A percentile compares a stretch with the other conserved stretches of the same genome.
phyloP scores from a whole-genome alignment of 1,284 basidiomycete species.

The Ustilago esculenta region DNA sequence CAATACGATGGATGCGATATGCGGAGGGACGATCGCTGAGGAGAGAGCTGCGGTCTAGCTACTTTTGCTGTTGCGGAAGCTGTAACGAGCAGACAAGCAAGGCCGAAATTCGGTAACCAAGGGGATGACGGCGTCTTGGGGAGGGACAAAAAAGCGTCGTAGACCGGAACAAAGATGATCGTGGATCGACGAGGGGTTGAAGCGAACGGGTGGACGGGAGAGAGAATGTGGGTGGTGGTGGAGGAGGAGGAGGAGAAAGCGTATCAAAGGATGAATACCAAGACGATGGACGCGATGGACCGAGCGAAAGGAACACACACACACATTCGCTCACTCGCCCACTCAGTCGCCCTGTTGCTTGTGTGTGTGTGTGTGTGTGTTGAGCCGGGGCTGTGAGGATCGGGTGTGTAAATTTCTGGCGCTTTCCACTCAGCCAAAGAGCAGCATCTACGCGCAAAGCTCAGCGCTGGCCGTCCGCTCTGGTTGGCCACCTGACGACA shows the following conservation, averaged over 20 bases:
- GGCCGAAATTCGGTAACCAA: no score
- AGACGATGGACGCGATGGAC: constrained; percentile 20
- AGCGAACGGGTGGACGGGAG: constrained; percentile 2
- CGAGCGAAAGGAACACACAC: constrained; percentile 23
- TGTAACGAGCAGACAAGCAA: no score
- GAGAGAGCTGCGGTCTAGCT: no score
- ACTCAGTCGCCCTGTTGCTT: not conserved
- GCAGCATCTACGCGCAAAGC: not conserved
- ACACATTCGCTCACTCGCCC: constrained; percentile 2
- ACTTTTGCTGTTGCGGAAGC: no score
- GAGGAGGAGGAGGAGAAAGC: constrained; percentile 13
- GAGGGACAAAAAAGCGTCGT: no score
- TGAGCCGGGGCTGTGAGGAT: not conserved
- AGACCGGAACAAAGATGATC: not conserved
- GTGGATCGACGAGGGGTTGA: not conserved
- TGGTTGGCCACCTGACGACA: no score
- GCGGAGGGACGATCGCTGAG: no score
- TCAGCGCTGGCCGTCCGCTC: no score
- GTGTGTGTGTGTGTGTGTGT: not conserved
- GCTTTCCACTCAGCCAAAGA: constrained; percentile 11
- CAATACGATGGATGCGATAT: no score
- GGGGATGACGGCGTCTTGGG: no score
- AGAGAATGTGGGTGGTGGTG: constrained; percentile 1
- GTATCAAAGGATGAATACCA: constrained; percentile 10
- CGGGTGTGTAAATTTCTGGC: constrained; percentile 9